Evolutionary conservation across 2,329 filamentous ascomycete genomes (phyloP).

Genomic region (Herpotrichia juniperi): DNA sequence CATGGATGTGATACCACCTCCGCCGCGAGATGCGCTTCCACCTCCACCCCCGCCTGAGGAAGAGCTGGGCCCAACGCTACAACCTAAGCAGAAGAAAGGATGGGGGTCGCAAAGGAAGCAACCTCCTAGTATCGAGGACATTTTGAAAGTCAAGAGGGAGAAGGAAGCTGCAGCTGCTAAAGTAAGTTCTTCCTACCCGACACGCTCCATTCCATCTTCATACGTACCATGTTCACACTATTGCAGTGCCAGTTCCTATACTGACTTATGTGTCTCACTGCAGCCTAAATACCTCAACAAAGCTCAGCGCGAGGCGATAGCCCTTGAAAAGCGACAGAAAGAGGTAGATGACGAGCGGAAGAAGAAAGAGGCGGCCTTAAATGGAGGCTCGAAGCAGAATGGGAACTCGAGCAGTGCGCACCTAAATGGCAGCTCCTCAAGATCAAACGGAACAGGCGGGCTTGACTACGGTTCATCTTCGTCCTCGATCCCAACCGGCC

Average conservation of each 20-base stretch:
- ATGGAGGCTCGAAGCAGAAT: constrained; percentile 16
- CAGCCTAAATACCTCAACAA: constrained; percentile 85
- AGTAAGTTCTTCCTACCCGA: constrained; percentile 45
- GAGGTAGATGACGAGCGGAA: constrained; percentile 68
- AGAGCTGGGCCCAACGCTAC: constrained; percentile 28
- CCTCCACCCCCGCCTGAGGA: constrained; percentile 32
- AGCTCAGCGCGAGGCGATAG: constrained; percentile 79
- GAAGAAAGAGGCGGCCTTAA: constrained; percentile 48
- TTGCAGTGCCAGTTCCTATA: constrained; percentile 1
- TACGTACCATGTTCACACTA: constrained; percentile 5
- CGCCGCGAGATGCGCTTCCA: constrained; percentile 4
- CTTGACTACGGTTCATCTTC: constrained; percentile 1
- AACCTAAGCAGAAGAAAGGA: constrained; percentile 61
- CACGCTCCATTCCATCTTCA: constrained; percentile 3
- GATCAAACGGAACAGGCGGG: not conserved
- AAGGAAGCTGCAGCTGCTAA: constrained; percentile 84
- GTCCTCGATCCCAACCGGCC: constrained; percentile 72
- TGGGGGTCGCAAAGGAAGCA: constrained; percentile 53
- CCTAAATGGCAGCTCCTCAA: constrained; percentile 7
- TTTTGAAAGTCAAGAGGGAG: constrained; percentile 83
- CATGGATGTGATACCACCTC: constrained; percentile 21
- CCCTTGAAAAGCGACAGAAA: constrained; percentile 76
- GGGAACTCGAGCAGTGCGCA: constrained; percentile 11
- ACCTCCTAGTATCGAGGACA: constrained; percentile 83
- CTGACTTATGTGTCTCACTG: constrained; percentile 20